Evolutionary conservation across 2,329 filamentous ascomycete species (phyloP).

Genomic region (Trichoderma atrobrunneum): DNA sequence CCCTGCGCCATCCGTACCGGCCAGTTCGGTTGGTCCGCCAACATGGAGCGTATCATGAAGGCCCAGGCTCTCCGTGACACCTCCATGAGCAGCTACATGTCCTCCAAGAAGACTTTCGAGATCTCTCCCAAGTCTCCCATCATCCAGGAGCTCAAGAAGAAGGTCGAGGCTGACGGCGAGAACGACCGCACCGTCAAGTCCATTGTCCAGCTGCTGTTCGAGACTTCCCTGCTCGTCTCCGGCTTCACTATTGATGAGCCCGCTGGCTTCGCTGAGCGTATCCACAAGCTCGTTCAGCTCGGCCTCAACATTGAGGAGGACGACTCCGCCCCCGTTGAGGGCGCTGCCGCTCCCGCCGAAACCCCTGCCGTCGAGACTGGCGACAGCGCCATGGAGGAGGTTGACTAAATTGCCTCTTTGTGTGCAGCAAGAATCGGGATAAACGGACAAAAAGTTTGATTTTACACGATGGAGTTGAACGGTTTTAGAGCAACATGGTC

Average conservation of each 20-base stretch:
- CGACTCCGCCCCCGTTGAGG: constrained; percentile 66
- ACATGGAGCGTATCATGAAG: constrained; percentile 99
- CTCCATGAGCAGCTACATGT: constrained; percentile 99
- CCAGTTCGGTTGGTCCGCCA: constrained; percentile 99
- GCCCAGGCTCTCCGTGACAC: constrained; percentile 99
- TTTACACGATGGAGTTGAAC: constrained; percentile 43
- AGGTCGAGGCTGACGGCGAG: constrained; percentile 97
- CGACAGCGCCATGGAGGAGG: constrained; percentile 99
- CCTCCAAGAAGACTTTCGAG: constrained; percentile 99
- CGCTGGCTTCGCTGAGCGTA: constrained; percentile 95
- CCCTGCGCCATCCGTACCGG: constrained; percentile 99
- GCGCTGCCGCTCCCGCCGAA: constrained; percentile 57
- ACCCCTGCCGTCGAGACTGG: constrained; percentile 58
- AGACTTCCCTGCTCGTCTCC: constrained; percentile 97
- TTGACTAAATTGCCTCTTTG: constrained; percentile 67
- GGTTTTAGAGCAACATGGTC: constrained; percentile 35
- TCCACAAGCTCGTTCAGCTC: constrained; percentile 98
- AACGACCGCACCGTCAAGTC: constrained; percentile 99
- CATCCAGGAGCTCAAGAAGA: constrained; percentile 98
- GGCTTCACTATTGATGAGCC: constrained; percentile 99
- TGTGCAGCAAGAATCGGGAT: constrained; percentile 32
- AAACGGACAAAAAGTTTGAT: constrained; percentile 36
- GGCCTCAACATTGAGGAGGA: constrained; percentile 96
- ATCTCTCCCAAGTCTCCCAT: constrained; percentile 99
- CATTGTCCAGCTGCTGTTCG: constrained; percentile 96